Evolutionary conservation across 202 grass and related monocot species (phyloP).

Genomic region (Elaeis oleifera): DNA sequence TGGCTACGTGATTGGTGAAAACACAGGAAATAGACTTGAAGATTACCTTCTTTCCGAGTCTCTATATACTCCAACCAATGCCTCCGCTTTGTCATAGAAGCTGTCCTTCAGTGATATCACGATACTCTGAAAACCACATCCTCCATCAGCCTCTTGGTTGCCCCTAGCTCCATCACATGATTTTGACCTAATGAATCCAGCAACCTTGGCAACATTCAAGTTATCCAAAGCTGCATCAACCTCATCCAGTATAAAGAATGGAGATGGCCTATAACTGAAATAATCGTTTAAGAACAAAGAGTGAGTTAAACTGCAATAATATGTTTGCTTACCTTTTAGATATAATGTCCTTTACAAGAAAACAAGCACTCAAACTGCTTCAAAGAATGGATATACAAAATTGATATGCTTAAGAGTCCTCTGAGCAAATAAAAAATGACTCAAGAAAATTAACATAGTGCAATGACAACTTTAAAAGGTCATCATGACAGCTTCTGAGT

Average conservation of each 20-base stretch:
- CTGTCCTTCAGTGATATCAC: conserved; percentile 97
- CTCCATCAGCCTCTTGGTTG: conserved; percentile 45
- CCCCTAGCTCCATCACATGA: conserved; percentile 47
- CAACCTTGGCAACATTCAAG: conserved; percentile 97
- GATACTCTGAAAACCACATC: conserved; percentile 88
- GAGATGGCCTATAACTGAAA: conserved; percentile 88
- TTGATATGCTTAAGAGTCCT: too few species aligned
- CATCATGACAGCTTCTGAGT: too few species aligned
- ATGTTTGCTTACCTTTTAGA: too few species aligned
- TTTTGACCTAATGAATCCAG: conserved; percentile 94
- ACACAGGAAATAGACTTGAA: background rate
- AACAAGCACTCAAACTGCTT: too few species aligned
- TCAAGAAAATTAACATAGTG: too few species aligned
- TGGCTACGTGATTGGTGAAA: background rate
- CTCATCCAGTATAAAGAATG: conserved; percentile 99
- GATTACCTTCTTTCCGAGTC: conserved; percentile 73
- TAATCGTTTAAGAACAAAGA: conserved; percentile 6
- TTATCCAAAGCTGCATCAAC: conserved; percentile 98
- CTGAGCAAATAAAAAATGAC: too few species aligned
- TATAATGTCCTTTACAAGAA: too few species aligned
- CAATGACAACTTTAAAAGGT: too few species aligned
- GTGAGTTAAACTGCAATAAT: background rate
- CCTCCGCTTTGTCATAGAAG: conserved; percentile 98
- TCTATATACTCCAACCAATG: conserved; percentile 93
- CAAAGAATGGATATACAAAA: too few species aligned